Base-by-base conservation (phyloP, 2,329 filamentous ascomycete species). In the Colletotrichum shisoi region DNA sequence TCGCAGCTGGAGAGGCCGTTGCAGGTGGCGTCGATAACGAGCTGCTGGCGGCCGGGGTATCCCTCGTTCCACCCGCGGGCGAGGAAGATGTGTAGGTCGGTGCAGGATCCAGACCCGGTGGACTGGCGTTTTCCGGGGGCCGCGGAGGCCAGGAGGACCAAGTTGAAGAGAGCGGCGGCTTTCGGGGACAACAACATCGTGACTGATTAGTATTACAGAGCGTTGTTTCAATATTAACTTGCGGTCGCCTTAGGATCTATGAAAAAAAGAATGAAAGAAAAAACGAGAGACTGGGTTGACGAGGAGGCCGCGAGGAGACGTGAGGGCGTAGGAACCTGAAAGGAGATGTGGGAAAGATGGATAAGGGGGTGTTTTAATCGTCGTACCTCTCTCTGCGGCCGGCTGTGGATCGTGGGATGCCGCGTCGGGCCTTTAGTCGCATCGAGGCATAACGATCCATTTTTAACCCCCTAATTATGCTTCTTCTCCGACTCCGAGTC, bases 41-140 rank as follows among this genome's bases (percentile, higher is more conserved):
- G 69, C 61, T 71, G 71, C 65, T 75, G 73, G 3, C 72, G 71
- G 39, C 75, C 75, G 1, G 74, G 74, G 60, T 75, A 75, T 11
- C 71, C 74, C 64, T 76, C 73, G 34, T 73, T 74, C 70, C 72
- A 74, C 42, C 73, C 74, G 13, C 70, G 69, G 37, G 71, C 72
- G 27, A 76, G 69, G 63, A 75, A 75, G 59, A 76, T 57, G 69
- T 74, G 74, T 3, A 76, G 70, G n/a, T 73, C 71, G 21, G 71
- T 70, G 70, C 74, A 76, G 2, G 65, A 68, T 49, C 65, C 65
- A 11, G 56, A 27, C 19, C 65, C 65, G 11, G 65, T 56, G 2
- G 61, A 59, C 24, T 68, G 65, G 44, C 65, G 65, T 44, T 68
- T 68, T 21, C 65, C 61, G 19, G 65, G 65, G 61, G 65, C 65